Conservation (phyloP, 2,329 filamentous ascomycete species). For the Escovopsis sp. region DNA sequence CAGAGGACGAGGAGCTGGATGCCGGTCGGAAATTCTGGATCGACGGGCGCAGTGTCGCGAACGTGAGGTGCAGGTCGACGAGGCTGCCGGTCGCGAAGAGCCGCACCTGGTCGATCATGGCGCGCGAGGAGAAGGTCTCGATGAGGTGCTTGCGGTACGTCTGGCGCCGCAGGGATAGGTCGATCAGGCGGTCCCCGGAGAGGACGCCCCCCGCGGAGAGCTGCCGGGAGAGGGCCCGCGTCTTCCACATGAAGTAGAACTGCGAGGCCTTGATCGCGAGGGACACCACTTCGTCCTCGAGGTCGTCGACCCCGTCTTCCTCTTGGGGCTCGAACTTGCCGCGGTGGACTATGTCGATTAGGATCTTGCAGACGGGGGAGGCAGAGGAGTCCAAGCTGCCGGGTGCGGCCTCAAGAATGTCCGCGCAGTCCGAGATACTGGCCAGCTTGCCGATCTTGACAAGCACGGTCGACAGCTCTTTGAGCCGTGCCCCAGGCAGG, state of each 20-base stretch:
- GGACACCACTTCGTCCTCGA: slow-evolving; percentile 65
- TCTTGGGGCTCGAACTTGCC: slow-evolving; percentile 55
- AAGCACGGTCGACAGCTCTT: slow-evolving; percentile 56
- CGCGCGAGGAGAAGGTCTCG: slow-evolving; percentile 49
- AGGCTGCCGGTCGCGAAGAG: slow-evolving; percentile 60
- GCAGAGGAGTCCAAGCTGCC: slow-evolving; percentile 31
- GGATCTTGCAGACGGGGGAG: slow-evolving; percentile 45
- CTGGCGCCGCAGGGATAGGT: slow-evolving; percentile 39
- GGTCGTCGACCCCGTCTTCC: slow-evolving; percentile 54
- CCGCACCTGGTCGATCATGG: slow-evolving; percentile 62
- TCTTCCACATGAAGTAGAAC: slow-evolving; percentile 95
- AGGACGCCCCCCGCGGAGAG: slow-evolving; percentile 41
- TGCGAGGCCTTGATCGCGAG: slow-evolving; percentile 62
- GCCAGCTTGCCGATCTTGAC: slow-evolving; percentile 70
- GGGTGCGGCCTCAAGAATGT: slow-evolving; percentile 52
- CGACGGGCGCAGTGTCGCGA: slow-evolving; percentile 52
- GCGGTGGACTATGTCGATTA: slow-evolving; percentile 58
- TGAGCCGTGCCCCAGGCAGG: slow-evolving; percentile 48
- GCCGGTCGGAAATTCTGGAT: slow-evolving; percentile 25
- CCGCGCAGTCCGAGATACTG: slow-evolving; percentile 62
- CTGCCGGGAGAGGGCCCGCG: slow-evolving; percentile 40
- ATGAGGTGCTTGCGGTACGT: slow-evolving; percentile 48
- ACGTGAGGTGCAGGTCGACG: slow-evolving; percentile 69
- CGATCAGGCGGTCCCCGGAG: slow-evolving; percentile 41
- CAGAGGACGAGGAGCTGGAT: slow-evolving; percentile 9